A percentile compares a stretch with the other conserved stretches of the same genome.
Evolutionary conservation across 305 asterid genomes (phyloP).

Genomic region (Rubia balearica): DNA sequence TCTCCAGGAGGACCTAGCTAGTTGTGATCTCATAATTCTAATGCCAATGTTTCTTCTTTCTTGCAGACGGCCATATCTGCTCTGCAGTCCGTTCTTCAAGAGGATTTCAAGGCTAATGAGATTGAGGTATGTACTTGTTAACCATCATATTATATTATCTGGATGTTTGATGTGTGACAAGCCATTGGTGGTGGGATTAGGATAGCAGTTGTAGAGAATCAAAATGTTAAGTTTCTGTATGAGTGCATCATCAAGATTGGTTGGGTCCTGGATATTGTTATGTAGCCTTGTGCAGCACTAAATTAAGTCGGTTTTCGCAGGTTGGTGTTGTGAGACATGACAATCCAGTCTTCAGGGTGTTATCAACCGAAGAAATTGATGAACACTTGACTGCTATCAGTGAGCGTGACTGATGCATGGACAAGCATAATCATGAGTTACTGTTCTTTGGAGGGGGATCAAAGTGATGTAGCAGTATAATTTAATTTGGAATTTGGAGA

Average conservation of each 20-base stretch:
- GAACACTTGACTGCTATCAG: constrained; percentile 94
- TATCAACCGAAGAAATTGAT: constrained; percentile 84
- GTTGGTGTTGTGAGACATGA: constrained; percentile 88
- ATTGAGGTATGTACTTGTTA: constrained; percentile 62
- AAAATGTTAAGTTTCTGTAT: background rate
- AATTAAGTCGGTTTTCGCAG: constrained; percentile 32
- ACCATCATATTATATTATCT: background rate
- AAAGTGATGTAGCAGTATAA: background rate
- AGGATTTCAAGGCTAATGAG: constrained; percentile 96
- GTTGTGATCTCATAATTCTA: constrained; percentile 2
- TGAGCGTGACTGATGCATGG: constrained; percentile 66
- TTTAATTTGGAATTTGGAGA: background rate
- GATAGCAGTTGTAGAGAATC: background rate
- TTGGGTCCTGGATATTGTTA: background rate
- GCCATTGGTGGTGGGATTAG: background rate
- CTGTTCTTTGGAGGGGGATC: background rate
- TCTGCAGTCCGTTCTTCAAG: constrained; percentile 93
- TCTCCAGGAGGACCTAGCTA: background rate
- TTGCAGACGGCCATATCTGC: constrained; percentile 88
- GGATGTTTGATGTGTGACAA: background rate
- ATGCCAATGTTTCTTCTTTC: constrained; percentile 16
- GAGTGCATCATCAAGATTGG: background rate
- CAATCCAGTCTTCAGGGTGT: constrained; percentile 55
- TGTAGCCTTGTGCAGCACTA: background rate
- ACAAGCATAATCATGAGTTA: background rate